Percentiles rank a stretch among this genome's conserved stretches.
phyloP scores from a whole-genome alignment of 345 rosid genomes.

The Lepidium africanum region DNA sequence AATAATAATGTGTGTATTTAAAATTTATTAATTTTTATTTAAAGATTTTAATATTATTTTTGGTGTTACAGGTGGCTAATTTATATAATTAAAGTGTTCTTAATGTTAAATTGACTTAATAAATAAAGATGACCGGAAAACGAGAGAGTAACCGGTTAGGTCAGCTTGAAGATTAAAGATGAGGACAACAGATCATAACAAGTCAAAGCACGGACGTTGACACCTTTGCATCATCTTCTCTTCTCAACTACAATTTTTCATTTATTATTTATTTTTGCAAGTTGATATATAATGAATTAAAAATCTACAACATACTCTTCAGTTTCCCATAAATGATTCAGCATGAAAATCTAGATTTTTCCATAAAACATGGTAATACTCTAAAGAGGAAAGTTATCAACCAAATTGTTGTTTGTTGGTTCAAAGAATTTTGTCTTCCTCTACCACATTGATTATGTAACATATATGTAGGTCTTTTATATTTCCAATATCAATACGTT shows the following conservation, averaged over 20 bases:
- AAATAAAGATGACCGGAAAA: conserved; percentile 15
- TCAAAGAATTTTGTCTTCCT: not conserved
- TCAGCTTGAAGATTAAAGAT: conserved; percentile 18
- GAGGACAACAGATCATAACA: conserved; percentile 17
- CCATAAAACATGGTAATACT: not conserved
- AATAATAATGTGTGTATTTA: no score
- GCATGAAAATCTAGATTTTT: not conserved
- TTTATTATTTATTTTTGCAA: not conserved
- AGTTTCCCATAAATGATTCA: conserved; percentile 1
- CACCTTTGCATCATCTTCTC: conserved; percentile 16
- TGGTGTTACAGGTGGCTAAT: not conserved
- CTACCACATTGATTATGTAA: not conserved
- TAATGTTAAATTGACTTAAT: not conserved
- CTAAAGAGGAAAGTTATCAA: conserved; percentile 8
- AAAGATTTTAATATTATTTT: not conserved
- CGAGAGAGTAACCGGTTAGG: conserved; percentile 22
- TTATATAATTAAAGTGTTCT: not conserved
- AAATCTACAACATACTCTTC: conserved; percentile 11
- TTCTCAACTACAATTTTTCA: conserved; percentile 22
- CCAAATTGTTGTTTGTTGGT: conserved; percentile 4
- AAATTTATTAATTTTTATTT: no score
- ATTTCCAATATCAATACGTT: not conserved
- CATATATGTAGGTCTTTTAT: not conserved
- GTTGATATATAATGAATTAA: not conserved
- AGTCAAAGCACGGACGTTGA: conserved; percentile 33